Evolutionary conservation across 768 basidiomycete species (phyloP).

Genomic region (Paxillus ammoniavirescens): DNA sequence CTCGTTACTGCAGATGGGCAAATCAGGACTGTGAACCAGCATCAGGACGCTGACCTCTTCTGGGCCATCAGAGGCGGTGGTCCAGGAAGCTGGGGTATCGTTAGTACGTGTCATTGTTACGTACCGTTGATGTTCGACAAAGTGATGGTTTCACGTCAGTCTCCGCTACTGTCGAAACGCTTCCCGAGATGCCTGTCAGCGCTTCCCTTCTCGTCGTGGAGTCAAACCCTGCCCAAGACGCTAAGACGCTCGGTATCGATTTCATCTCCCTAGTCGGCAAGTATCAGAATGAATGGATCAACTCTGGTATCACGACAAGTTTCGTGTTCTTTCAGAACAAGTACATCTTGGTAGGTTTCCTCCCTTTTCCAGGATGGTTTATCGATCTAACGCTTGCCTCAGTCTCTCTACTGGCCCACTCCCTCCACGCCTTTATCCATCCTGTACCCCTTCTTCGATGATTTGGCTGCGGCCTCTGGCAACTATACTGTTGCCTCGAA

Average conservation of each 20-base stretch:
- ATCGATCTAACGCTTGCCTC: not conserved
- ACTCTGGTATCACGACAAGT: conserved; percentile 10
- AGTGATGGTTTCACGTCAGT: conserved; percentile 1
- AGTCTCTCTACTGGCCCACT: conserved; percentile 18
- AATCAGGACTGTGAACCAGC: conserved; percentile 38
- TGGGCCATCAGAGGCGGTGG: conserved; percentile 57
- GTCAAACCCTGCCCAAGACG: conserved; percentile 10
- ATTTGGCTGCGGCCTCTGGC: conserved; percentile 9
- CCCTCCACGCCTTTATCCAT: not conserved
- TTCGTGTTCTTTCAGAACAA: not conserved
- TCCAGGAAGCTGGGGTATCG: conserved; percentile 49
- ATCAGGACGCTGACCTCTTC: conserved; percentile 46
- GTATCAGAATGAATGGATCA: conserved; percentile 15
- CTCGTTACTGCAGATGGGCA: conserved; percentile 43
- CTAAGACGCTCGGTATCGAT: conserved; percentile 12
- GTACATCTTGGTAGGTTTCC: conserved; percentile 16
- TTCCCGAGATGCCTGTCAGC: conserved; percentile 10
- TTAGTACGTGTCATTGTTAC: conserved; percentile 23
- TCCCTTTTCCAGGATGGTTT: not conserved
- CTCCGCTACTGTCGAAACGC: conserved; percentile 15
- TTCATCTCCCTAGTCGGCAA: conserved; percentile 18
- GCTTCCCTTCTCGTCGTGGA: conserved; percentile 11
- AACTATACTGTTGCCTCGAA: conserved; percentile 17
- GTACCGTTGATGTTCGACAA: not conserved
- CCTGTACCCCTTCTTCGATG: conserved; percentile 18